These are phyloP conservation scores for Ceratocystis colombiana DNA, from an alignment of 2,329 filamentous ascomycete genomes.

Conservation along the genomic window DNA sequence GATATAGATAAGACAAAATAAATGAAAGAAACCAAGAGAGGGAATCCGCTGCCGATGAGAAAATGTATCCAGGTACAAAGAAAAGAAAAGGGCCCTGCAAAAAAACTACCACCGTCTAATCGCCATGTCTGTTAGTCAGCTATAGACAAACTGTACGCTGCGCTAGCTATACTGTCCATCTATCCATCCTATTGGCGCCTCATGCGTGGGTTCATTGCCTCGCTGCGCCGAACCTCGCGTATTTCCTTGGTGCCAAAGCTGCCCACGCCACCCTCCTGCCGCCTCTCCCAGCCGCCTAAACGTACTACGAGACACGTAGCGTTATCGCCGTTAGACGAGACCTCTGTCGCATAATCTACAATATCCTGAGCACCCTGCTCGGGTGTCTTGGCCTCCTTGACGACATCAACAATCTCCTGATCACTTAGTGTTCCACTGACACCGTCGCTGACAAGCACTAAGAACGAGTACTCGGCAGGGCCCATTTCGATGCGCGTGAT, in stretches of 20 bases:
- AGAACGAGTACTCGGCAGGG: conserved; percentile 77
- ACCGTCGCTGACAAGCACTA: conserved; percentile 82
- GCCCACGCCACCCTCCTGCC: conserved; percentile 75
- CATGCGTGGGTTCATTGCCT: conserved; percentile 71
- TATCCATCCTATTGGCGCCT: conserved; percentile 41
- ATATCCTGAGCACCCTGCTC: conserved; percentile 72
- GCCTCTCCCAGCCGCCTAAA: conserved; percentile 59
- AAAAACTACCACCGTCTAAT: background rate
- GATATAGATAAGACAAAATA: background rate
- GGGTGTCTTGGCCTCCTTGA: conserved; percentile 87
- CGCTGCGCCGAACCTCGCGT: conserved; percentile 68
- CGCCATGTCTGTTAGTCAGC: background rate
- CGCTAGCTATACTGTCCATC: background rate
- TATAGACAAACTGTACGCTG: background rate
- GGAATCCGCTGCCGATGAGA: background rate
- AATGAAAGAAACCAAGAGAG: background rate
- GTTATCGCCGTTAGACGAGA: conserved; percentile 57
- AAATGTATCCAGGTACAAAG: conserved; percentile 9
- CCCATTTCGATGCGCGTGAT: conserved; percentile 67
- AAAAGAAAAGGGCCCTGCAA: background rate
- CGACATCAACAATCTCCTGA: conserved; percentile 90
- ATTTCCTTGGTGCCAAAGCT: conserved; percentile 88
- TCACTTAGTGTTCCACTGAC: conserved; percentile 77
- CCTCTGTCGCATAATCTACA: conserved; percentile 80
- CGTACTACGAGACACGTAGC: conserved; percentile 58